Evolutionary conservation across 164 flowering plant genomes (phyloP).

Genomic region (Vitis vinifera): DNA sequence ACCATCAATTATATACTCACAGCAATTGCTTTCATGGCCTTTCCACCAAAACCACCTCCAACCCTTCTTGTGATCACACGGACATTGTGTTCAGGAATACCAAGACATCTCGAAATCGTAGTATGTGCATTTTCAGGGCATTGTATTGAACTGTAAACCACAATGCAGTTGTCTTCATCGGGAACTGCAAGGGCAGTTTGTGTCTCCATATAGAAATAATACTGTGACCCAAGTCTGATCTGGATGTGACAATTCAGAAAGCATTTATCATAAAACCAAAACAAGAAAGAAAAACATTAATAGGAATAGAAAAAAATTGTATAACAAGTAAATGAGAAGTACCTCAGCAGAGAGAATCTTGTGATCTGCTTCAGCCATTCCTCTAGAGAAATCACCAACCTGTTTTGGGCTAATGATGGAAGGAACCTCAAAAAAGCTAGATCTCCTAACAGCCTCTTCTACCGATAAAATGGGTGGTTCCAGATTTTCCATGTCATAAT

Average conservation of each 20-base stretch:
- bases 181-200: conserved; percentile 91
- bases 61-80: no score
- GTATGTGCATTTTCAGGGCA: conserved; percentile 60
- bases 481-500: conserved; percentile 60
- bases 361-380: no score
- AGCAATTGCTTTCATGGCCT: no score
- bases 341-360: no score
- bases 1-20: no score
- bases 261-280: not conserved
- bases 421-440: conserved; percentile 82
- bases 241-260: conserved; percentile 25
- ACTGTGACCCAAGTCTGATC: conserved; percentile 85
- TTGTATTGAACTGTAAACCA: conserved; percentile 75
- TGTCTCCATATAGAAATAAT: conserved; percentile 90
- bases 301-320: not conserved
- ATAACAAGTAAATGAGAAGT: no score
- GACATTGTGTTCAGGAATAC: no score
- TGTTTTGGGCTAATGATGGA: conserved; percentile 43
- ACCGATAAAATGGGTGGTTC: conserved; percentile 81
- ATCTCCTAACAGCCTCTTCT: conserved; percentile 85
- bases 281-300: not conserved
- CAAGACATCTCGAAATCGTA: conserved; percentile 15
- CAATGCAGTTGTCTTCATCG: conserved; percentile 89
- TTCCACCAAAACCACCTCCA: no score
- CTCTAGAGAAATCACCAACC: no score